Evolutionary conservation across 73 alveolate species (phyloP), one percentile per base, ranked within the genome.

Genomic region (Paramecium biaurelia): DNA sequence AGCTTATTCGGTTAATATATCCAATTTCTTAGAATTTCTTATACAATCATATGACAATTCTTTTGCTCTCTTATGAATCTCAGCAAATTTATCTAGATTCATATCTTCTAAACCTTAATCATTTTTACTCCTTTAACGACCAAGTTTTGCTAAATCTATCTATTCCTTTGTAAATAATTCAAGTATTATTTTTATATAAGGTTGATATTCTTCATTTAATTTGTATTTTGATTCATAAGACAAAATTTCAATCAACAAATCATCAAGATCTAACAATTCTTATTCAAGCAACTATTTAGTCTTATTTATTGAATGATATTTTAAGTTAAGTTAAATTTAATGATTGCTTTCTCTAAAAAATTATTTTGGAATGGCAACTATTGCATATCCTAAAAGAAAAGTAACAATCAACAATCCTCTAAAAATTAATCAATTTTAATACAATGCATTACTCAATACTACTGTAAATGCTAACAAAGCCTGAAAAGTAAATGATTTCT

Each of bases 271-370:
- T 21, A 43, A 11, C 6, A 1, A 18, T 23, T 79, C 45, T n/a
- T 1, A 0, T 20, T 43, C 42, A 11, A 79, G 49, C 10, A 34
- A 24, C 11, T 15, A 0, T 24, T 79, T 79, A 43, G 90, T 42
- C 37, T 79, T 41, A 20, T 26, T 45, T 20, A 79, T 79, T 4
- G 24, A 43, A 47, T 43, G 56, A 45, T 79, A 79, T 79, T 43
- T 79, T 23, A 23, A 30, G 37, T 79, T 79, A 2, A 79, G 34
- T 79, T 79, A 47, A 9, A 79, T 42, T 79, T 79, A 12, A 45
- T 79, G 90, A 30, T 79, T 47, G 43, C 90, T 79, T 79, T 79
- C 90, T 42, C 90, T 79, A 79, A 37, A 79, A 79, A 43, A 43
- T 42, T 38, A 43, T 23, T 79, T 79, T 10, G 90, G 90, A 43